phyloP scores from a whole-genome alignment of 2,329 filamentous ascomycete species.

The Penicillium occitanis region DNA sequence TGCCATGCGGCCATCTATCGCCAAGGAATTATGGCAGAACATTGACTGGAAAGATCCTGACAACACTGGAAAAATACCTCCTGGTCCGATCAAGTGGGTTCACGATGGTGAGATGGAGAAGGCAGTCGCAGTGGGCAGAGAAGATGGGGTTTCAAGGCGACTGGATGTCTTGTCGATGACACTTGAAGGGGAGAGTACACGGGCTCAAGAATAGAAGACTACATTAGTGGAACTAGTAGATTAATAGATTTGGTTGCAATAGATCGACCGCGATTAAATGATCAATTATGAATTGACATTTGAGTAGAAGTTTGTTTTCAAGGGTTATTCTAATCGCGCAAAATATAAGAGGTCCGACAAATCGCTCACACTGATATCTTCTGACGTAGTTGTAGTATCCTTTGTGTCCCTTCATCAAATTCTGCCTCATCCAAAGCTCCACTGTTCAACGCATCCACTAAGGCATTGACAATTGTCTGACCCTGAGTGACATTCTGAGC shows the following conservation, averaged over 20 bases:
- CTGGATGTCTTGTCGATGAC: neutral
- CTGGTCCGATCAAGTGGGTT: constrained; percentile 1
- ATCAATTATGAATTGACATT: neutral
- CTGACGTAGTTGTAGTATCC: neutral
- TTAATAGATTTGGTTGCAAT: neutral
- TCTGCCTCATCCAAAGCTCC: constrained; percentile 10
- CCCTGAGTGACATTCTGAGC: constrained; percentile 32
- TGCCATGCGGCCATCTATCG: constrained; percentile 1
- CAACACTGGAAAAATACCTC: neutral
- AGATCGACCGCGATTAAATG: neutral
- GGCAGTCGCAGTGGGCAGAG: constrained; percentile 1
- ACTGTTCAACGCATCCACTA: constrained; percentile 26
- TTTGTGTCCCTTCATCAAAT: neutral
- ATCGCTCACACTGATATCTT: neutral
- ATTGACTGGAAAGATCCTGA: neutral
- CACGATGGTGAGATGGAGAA: neutral
- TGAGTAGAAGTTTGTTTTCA: neutral
- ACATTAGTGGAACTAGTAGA: no score
- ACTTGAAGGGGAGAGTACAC: neutral
- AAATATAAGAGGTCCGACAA: neutral
- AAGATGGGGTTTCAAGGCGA: neutral
- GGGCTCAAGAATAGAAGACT: neutral
- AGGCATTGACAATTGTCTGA: constrained; percentile 26
- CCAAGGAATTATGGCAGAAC: neutral
- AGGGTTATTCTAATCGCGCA: neutral